Percentiles rank a stretch among this genome's conserved stretches.
Conservation (phyloP, 2,329 filamentous ascomycete species). For the Fusarium veterinarium region DNA sequence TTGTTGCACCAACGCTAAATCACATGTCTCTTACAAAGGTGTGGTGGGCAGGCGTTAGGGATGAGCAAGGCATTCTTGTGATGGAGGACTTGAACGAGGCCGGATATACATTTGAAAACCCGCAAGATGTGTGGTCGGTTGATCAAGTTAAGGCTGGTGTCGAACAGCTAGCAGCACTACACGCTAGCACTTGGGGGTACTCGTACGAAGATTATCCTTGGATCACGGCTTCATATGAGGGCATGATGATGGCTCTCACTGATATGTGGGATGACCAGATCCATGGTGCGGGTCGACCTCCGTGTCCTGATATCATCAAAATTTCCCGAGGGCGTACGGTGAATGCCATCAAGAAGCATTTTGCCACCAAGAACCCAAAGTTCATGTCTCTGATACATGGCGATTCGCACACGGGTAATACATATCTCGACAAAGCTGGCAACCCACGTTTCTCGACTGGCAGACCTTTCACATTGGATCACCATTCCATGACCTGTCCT, state of each 20-base stretch:
- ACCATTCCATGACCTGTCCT: slow-evolving; percentile 21
- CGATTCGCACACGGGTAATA: slow-evolving; percentile 25
- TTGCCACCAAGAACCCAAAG: slow-evolving; percentile 8
- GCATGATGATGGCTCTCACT: slow-evolving; percentile 5
- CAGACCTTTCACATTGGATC: slow-evolving; percentile 19
- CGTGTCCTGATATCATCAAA: slow-evolving; percentile 7
- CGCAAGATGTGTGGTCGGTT: neutral
- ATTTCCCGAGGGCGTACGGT: neutral
- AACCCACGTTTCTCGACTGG: slow-evolving; percentile 24
- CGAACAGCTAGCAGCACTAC: slow-evolving; percentile 17
- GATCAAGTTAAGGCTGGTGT: neutral
- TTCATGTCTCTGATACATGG: slow-evolving; percentile 23
- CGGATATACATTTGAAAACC: slow-evolving; percentile 13
- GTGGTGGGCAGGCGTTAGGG: neutral
- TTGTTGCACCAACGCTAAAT: neutral
- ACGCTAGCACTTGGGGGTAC: slow-evolving; percentile 18
- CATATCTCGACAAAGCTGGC: slow-evolving; percentile 2
- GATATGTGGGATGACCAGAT: slow-evolving; percentile 8
- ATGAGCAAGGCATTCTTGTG: slow-evolving; percentile 16
- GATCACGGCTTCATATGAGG: slow-evolving; percentile 7
- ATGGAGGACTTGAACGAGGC: slow-evolving; percentile 14
- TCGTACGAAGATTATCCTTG: neutral
- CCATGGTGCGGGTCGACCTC: neutral
- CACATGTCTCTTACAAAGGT: neutral
- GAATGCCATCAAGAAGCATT: slow-evolving; percentile 11